These are phyloP conservation scores for Moringa oleifera DNA, from an alignment of 345 rosid species.

Conservation along the genomic window DNA sequence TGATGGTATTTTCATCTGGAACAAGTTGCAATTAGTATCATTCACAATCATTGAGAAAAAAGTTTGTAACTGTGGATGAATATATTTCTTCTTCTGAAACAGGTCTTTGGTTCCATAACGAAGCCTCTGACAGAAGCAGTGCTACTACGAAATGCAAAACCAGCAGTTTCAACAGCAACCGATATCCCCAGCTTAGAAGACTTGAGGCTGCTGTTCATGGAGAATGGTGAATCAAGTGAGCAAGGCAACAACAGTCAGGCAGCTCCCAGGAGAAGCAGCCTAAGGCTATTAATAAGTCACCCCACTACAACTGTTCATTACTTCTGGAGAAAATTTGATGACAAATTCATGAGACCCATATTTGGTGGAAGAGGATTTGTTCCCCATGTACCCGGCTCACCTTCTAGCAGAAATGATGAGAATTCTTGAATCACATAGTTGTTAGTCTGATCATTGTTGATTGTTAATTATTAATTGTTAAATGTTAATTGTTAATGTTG, in stretches of 20 bases:
- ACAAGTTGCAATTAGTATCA: too few relatives aligned
- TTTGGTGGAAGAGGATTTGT: conserved; percentile 73
- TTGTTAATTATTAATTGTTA: too few relatives aligned
- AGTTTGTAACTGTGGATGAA: too few relatives aligned
- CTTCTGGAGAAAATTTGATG: conserved; percentile 68
- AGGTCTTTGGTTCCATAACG: conserved; percentile 63
- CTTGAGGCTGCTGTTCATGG: conserved; percentile 39
- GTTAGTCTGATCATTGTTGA: background rate
- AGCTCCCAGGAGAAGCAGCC: conserved; percentile 25
- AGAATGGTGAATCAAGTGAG: conserved; percentile 33
- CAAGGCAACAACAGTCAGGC: conserved; percentile 12
- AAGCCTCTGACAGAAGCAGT: conserved; percentile 54
- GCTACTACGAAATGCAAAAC: conserved; percentile 32
- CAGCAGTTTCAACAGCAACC: conserved; percentile 32
- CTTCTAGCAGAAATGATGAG: conserved; percentile 37
- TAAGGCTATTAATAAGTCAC: conserved; percentile 41
- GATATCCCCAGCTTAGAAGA: conserved; percentile 55
- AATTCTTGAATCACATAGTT: conserved; percentile 9
- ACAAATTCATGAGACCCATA: conserved; percentile 58
- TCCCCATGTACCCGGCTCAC: conserved; percentile 47
- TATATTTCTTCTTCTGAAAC: too few relatives aligned
- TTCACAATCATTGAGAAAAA: too few relatives aligned
- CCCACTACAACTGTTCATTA: conserved; percentile 51
- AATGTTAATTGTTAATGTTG: too few relatives aligned
- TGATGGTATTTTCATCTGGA: too few relatives aligned